Evolutionary conservation across 306 rosid genomes (phyloP).

Genomic region (Mucuna pruriens): DNA sequence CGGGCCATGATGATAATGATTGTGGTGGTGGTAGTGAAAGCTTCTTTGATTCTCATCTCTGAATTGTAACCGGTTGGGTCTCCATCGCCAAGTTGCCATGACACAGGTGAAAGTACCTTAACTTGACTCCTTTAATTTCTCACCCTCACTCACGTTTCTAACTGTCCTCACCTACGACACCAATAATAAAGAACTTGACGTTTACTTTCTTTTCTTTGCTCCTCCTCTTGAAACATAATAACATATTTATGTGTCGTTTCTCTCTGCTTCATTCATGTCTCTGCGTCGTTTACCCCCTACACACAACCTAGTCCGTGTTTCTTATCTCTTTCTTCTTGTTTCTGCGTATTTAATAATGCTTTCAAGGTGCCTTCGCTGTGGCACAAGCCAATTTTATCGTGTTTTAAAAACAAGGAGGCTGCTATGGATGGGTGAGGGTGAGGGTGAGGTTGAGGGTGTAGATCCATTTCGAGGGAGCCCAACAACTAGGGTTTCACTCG

Average conservation of each 20-base stretch:
- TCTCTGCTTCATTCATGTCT: neutral
- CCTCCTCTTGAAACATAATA: neutral
- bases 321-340: neutral
- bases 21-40: neutral
- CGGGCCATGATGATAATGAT: conserved; percentile 13
- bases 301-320: neutral
- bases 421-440: neutral
- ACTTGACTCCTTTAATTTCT: neutral
- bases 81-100: conserved; percentile 31
- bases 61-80: neutral
- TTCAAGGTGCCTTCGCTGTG: neutral
- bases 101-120: conserved; percentile 22
- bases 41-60: conserved; percentile 14
- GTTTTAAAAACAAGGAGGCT: neutral
- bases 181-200: conserved; percentile 8
- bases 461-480: conserved; percentile 31
- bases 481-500: conserved; percentile 49
- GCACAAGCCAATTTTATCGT: neutral
- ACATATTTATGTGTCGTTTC: neutral
- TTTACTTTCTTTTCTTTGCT: conserved; percentile 29
- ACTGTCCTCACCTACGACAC: neutral
- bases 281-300: conserved; percentile 2
- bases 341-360: neutral
- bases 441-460: neutral
- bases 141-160: neutral